Conservation (phyloP, 23 red algal genomes). For the Gracilaria caudata region DNA sequence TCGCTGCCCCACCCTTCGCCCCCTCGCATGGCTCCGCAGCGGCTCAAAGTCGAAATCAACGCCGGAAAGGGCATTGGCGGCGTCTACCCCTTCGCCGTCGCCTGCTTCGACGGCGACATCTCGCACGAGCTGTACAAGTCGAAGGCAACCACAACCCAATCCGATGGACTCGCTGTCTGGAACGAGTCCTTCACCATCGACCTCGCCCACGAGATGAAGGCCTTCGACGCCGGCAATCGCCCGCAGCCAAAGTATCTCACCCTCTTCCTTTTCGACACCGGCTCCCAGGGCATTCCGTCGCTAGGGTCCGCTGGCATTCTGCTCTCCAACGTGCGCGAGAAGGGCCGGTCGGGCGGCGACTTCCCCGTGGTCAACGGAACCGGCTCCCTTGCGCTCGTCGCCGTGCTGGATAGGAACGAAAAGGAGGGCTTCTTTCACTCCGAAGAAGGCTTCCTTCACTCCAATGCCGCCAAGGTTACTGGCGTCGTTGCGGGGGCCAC, state of each 20-base stretch:
- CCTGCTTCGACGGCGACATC: constrained; percentile 65
- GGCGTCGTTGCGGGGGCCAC: not conserved
- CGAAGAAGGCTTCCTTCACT: constrained; percentile 26
- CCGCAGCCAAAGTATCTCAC: constrained; percentile 59
- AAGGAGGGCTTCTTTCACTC: constrained; percentile 33
- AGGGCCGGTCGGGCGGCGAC: constrained; percentile 31
- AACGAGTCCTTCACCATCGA: constrained; percentile 36
- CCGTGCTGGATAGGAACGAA: constrained; percentile 2
- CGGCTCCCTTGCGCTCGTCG: constrained; percentile 30
- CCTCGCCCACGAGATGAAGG: constrained; percentile 42
- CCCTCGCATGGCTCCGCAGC: not conserved
- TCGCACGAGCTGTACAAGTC: constrained; percentile 64
- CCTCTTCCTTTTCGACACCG: constrained; percentile 60
- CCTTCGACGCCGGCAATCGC: constrained; percentile 8
- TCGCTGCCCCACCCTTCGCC: too few species aligned
- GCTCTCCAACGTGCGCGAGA: constrained; percentile 46
- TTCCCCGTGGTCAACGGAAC: constrained; percentile 63
- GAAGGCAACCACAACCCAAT: constrained; percentile 19
- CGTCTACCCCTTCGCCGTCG: constrained; percentile 59
- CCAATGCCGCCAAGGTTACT: constrained; percentile 39
- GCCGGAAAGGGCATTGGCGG: constrained; percentile 37
- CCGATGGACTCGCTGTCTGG: constrained; percentile 20
- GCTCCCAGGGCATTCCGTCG: constrained; percentile 42
- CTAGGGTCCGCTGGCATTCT: constrained; percentile 53
- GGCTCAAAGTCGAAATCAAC: constrained; percentile 27